A percentile compares a stretch with the other conserved stretches of the same genome.
These are phyloP conservation scores for Sisymbrium altissimum DNA, from an alignment of 345 rosid species.

Conservation along the genomic window DNA sequence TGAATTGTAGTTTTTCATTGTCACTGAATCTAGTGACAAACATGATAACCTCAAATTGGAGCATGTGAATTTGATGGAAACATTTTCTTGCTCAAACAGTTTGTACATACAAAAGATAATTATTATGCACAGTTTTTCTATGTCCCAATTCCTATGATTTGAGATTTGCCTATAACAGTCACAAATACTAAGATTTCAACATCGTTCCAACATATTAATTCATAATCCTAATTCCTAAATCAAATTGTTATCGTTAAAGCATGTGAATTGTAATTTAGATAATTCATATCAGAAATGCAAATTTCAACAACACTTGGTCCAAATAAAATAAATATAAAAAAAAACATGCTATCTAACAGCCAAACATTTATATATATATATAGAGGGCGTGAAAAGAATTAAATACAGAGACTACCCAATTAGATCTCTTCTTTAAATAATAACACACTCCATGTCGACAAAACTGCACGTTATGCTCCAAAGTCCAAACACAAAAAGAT, in stretches of 20 bases:
- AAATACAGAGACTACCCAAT: not conserved
- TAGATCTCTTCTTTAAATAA: not conserved
- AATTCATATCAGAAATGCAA: not conserved
- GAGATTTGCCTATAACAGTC: not conserved
- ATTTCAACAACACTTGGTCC: not conserved
- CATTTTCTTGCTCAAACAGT: slow-evolving; percentile 7
- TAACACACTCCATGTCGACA: slow-evolving; percentile 2
- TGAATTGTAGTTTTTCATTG: not conserved
- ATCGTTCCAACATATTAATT: not conserved
- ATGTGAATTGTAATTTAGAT: not conserved
- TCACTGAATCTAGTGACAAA: not conserved
- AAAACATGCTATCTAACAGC: not conserved
- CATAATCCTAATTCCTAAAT: not conserved
- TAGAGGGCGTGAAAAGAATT: slow-evolving; percentile 18
- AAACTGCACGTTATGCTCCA: slow-evolving; percentile 19
- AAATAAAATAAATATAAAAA: not conserved
- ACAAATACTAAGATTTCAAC: not conserved
- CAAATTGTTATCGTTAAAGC: not conserved
- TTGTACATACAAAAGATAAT: not conserved
- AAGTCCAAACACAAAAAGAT: not conserved
- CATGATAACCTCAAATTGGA: not conserved
- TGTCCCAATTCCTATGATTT: not conserved
- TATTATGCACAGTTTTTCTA: not conserved
- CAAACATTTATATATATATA: slow-evolving; percentile 15
- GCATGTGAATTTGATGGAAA: slow-evolving; percentile 20